These are phyloP conservation scores for Anacardium occidentale DNA, from an alignment of 345 rosid species.

Conservation along the genomic window DNA sequence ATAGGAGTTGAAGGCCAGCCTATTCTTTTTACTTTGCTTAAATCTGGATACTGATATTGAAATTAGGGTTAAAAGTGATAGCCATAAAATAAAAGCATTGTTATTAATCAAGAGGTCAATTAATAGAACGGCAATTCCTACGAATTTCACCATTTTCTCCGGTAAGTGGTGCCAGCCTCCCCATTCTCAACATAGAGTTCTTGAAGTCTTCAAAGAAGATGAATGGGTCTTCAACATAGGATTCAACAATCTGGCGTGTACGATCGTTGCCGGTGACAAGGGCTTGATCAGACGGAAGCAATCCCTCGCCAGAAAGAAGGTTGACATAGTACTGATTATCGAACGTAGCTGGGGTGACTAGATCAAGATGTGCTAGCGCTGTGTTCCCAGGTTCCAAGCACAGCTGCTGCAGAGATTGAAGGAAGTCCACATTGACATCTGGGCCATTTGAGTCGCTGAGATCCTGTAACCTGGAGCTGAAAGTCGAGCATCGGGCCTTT, in stretches of 20 bases:
- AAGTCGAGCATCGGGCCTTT: conserved; percentile 72
- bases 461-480: conserved; percentile 52
- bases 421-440: conserved; percentile 50
- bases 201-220: conserved; percentile 65
- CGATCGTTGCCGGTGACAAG: conserved; percentile 47
- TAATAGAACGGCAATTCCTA: conserved; percentile 45
- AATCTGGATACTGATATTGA: neutral
- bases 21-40: neutral
- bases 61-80: neutral
- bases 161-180: conserved; percentile 35
- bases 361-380: conserved; percentile 58
- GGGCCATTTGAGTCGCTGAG: conserved; percentile 33
- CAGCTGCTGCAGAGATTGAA: conserved; percentile 59
- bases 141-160: conserved; percentile 44
- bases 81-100: neutral
- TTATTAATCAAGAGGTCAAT: conserved; percentile 16
- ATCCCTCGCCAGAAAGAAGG: conserved; percentile 71
- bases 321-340: conserved; percentile 82
- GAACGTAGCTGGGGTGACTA: conserved; percentile 68
- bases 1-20: neutral
- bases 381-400: conserved; percentile 39
- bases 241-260: conserved; percentile 48
- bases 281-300: conserved; percentile 77
- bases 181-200: conserved; percentile 67
- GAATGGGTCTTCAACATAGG: conserved; percentile 48